Evolutionary conservation across 441 rosid species (phyloP).

Genomic region (Populus hybrid): DNA sequence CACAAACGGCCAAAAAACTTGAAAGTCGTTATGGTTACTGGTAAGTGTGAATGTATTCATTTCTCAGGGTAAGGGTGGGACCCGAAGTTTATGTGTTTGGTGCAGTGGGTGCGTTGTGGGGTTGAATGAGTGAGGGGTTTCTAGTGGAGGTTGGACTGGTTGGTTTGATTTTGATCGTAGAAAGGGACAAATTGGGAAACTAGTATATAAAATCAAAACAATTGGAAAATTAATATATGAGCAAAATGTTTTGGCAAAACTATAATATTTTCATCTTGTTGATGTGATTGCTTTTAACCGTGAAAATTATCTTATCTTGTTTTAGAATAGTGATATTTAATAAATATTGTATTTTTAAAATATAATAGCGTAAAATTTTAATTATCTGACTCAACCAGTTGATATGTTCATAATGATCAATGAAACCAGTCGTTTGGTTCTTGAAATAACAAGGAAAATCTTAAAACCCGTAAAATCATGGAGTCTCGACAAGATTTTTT

Average conservation of each 20-base stretch:
- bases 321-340: too few species aligned
- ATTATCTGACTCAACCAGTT: fast-evolving
- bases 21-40: background rate
- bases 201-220: too few species aligned
- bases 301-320: too few species aligned
- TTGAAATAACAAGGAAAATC: fast-evolving
- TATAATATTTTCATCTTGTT: too few species aligned
- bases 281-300: too few species aligned
- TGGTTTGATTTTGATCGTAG: background rate
- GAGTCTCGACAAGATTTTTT: fast-evolving
- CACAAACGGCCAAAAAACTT: background rate
- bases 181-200: too few species aligned
- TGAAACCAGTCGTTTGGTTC: fast-evolving
- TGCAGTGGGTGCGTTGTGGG: background rate
- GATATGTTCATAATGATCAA: fast-evolving
- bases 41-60: background rate
- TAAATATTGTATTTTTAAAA: too few species aligned
- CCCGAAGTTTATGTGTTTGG: background rate
- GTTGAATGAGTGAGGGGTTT: background rate
- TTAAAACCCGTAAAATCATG: fast-evolving
- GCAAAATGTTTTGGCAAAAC: too few species aligned
- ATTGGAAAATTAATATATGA: too few species aligned
- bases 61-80: background rate
- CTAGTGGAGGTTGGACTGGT: background rate
- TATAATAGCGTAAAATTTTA: too few species aligned